phyloP scores from a whole-genome alignment of 2,329 filamentous ascomycete species.

The Sphaerulina vaccinii region DNA sequence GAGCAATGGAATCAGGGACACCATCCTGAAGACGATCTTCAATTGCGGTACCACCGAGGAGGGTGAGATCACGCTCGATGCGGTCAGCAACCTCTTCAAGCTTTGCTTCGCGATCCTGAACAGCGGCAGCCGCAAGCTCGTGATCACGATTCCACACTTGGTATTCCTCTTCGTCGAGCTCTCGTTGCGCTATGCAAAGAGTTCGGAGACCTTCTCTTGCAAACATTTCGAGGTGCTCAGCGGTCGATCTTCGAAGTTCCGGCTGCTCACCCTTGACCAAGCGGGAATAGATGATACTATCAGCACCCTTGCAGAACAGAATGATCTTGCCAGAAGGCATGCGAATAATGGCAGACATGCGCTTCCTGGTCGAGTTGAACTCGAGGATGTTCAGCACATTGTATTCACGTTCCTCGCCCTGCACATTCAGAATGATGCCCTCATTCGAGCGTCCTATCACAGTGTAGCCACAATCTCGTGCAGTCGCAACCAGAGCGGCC shows the following conservation, averaged over 20 bases:
- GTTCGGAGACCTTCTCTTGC: conserved; percentile 92
- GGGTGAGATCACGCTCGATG: conserved; percentile 84
- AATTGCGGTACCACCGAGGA: conserved; percentile 92
- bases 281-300: conserved; percentile 94
- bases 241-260: conserved; percentile 78
- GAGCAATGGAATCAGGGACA: conserved; percentile 89
- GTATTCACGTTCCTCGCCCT: conserved; percentile 82
- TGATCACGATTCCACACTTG: conserved; percentile 80
- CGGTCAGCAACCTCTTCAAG: conserved; percentile 83
- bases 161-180: conserved; percentile 81
- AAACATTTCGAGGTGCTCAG: conserved; percentile 95
- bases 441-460: conserved; percentile 78
- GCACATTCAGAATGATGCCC: conserved; percentile 79
- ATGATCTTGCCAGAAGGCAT: conserved; percentile 91
- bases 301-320: conserved; percentile 94
- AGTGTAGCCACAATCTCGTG: conserved; percentile 92
- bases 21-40: conserved; percentile 96
- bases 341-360: conserved; percentile 94
- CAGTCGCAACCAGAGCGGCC: conserved; percentile 88
- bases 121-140: conserved; percentile 78
- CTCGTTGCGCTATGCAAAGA: conserved; percentile 84
- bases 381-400: conserved; percentile 91
- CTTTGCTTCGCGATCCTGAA: conserved; percentile 87
- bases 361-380: conserved; percentile 94
- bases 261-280: conserved; percentile 81